phyloP scores from a whole-genome alignment of 2,329 filamentous ascomycete genomes.

The Stachybotrys chlorohalonatus region DNA sequence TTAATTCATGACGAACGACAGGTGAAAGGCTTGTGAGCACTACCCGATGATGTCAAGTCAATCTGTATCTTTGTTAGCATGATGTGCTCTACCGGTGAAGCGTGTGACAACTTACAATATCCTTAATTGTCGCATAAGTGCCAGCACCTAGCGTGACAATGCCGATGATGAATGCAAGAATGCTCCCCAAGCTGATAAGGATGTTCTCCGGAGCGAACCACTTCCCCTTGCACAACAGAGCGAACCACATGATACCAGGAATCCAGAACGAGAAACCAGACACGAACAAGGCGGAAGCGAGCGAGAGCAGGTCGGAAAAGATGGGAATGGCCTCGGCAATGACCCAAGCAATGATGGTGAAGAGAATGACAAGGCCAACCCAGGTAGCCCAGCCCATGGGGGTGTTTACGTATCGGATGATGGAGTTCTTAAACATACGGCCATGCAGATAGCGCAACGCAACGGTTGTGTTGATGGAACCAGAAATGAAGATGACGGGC shows the following conservation, averaged over 20 bases:
- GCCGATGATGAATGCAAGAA: constrained; percentile 14
- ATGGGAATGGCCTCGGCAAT: constrained; percentile 62
- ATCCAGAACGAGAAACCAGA: constrained; percentile 22
- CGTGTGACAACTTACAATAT: constrained; percentile 13
- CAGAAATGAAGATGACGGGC: constrained; percentile 45
- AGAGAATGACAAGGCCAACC: constrained; percentile 40
- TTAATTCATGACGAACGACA: not conserved
- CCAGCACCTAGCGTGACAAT: constrained; percentile 14
- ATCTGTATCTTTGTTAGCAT: not conserved
- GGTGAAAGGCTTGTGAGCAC: not conserved
- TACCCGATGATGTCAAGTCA: not conserved
- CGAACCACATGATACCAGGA: constrained; percentile 31
- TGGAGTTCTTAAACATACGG: constrained; percentile 20
- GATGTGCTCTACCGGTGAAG: not conserved
- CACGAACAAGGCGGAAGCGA: constrained; percentile 18
- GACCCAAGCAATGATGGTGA: constrained; percentile 37
- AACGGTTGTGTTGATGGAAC: constrained; percentile 46
- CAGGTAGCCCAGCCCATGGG: constrained; percentile 34
- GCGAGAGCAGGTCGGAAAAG: constrained; percentile 54
- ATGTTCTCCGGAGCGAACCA: constrained; percentile 16
- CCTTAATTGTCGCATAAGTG: constrained; percentile 15
- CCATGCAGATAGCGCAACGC: constrained; percentile 24
- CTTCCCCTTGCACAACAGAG: constrained; percentile 20
- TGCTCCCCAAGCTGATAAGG: constrained; percentile 10
- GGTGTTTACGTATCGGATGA: constrained; percentile 26